A percentile compares a stretch with the other conserved stretches of the same genome.
phyloP scores from a whole-genome alignment of 2,329 filamentous ascomycete genomes.

The Venturia effusa region DNA sequence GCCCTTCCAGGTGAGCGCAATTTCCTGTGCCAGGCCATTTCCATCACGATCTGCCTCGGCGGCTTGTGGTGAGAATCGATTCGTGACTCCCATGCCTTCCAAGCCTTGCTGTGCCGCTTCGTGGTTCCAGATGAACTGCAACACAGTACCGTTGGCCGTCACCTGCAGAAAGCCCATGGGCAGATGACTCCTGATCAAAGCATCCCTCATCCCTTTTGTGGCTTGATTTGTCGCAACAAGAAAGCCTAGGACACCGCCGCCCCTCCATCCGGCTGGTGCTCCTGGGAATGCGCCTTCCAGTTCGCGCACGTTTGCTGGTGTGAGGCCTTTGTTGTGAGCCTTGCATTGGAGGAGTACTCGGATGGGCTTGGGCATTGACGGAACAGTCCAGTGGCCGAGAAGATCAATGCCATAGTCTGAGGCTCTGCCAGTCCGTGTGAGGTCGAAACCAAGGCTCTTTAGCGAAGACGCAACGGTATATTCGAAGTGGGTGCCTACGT shows the following conservation, averaged over 20 bases:
- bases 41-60: neutral
- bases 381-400: slow-evolving; percentile 57
- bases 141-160: slow-evolving; percentile 43
- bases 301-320: slow-evolving; percentile 56
- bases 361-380: slow-evolving; percentile 20
- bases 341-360: slow-evolving; percentile 59
- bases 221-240: slow-evolving; percentile 59
- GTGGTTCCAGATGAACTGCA: slow-evolving; percentile 65
- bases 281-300: slow-evolving; percentile 67
- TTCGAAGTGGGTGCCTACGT: slow-evolving; percentile 66
- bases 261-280: slow-evolving; percentile 63
- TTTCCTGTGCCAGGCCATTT: neutral
- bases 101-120: slow-evolving; percentile 52
- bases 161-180: slow-evolving; percentile 65
- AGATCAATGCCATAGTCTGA: slow-evolving; percentile 67
- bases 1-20: slow-evolving; percentile 10
- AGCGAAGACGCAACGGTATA: slow-evolving; percentile 54
- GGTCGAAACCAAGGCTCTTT: slow-evolving; percentile 48
- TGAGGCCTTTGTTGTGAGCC: slow-evolving; percentile 38
- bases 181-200: slow-evolving; percentile 53
- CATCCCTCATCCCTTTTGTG: slow-evolving; percentile 68
- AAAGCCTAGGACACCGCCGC: slow-evolving; percentile 51
- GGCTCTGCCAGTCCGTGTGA: slow-evolving; percentile 54
- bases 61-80: slow-evolving; percentile 17
- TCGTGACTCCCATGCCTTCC: slow-evolving; percentile 36